These are phyloP conservation scores for Leptosphaerulina australis DNA, from an alignment of 2,329 filamentous ascomycete genomes.

Conservation along the genomic window DNA sequence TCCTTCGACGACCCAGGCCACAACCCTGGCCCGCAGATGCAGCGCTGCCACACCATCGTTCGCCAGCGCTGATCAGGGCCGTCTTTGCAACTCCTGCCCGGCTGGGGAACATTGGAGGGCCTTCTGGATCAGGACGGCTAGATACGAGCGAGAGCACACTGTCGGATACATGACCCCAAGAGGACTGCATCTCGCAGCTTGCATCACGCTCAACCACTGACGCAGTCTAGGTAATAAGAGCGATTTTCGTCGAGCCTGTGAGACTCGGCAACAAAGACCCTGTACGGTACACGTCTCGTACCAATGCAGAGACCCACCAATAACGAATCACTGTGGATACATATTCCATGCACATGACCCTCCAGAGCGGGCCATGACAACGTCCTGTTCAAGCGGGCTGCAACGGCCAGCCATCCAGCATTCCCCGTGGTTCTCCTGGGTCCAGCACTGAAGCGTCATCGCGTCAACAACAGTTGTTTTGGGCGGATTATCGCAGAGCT, in stretches of 20 bases:
- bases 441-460: slow-evolving; percentile 24
- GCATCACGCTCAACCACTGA: background rate
- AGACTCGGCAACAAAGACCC: slow-evolving; percentile 14
- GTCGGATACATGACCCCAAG: slow-evolving; percentile 2
- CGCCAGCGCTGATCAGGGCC: slow-evolving; percentile 16
- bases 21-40: slow-evolving; percentile 10
- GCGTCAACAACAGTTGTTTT: slow-evolving; percentile 31
- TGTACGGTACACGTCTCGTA: slow-evolving; percentile 25
- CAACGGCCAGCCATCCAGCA: slow-evolving; percentile 32
- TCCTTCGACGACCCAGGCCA: slow-evolving; percentile 11
- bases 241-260: slow-evolving; percentile 12
- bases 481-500: slow-evolving; percentile 8
- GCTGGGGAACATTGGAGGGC: background rate
- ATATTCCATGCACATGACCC: slow-evolving; percentile 38
- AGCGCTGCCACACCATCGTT: slow-evolving; percentile 16
- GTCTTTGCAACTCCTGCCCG: slow-evolving; percentile 4
- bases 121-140: background rate
- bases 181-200: slow-evolving; percentile 4
- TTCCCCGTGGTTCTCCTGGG: slow-evolving; percentile 22
- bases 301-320: slow-evolving; percentile 31
- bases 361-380: slow-evolving; percentile 32
- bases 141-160: background rate
- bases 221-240: slow-evolving; percentile 7
- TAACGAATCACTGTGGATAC: slow-evolving; percentile 29
- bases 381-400: slow-evolving; percentile 18